Conservation (phyloP, 352 stramenopile species). For the Phytopythium kandeliae region DNA sequence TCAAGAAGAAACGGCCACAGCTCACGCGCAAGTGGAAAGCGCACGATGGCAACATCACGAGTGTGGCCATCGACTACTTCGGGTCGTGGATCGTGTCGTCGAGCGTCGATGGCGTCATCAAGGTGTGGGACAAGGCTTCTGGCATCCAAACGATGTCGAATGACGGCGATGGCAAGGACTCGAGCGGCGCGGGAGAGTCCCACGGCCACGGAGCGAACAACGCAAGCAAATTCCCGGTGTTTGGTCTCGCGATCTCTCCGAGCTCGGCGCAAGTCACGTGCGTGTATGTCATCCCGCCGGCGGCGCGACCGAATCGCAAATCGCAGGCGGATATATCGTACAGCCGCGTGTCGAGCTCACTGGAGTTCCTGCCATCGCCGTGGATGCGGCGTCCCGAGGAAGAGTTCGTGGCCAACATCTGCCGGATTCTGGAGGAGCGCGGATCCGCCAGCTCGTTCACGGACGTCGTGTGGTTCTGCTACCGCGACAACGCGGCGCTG, state of each 20-base stretch:
- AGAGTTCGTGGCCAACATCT: conserved; percentile 45
- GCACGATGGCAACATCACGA: conserved; percentile 66
- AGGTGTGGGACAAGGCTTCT: conserved; percentile 47
- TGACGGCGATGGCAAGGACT: background rate
- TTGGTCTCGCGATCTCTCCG: conserved; percentile 61
- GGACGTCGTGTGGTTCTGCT: conserved; percentile 75
- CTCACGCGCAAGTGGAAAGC: conserved; percentile 45
- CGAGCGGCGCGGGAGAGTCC: background rate
- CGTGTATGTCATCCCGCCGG: conserved; percentile 68
- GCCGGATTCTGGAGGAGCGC: conserved; percentile 44
- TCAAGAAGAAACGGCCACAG: conserved; percentile 39
- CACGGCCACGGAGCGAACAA: conserved; percentile 2
- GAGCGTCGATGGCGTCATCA: conserved; percentile 57
- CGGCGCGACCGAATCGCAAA: conserved; percentile 72
- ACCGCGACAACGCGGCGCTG: conserved; percentile 59
- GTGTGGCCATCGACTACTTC: conserved; percentile 53
- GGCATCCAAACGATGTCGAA: conserved; percentile 23
- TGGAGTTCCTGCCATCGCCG: conserved; percentile 68
- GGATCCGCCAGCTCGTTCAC: conserved; percentile 56
- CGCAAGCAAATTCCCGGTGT: conserved; percentile 61
- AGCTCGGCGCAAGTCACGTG: conserved; percentile 62
- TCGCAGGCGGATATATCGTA: conserved; percentile 84
- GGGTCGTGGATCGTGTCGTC: conserved; percentile 56
- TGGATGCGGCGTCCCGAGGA: conserved; percentile 28
- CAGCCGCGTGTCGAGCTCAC: conserved; percentile 59